A percentile compares a stretch with the other conserved stretches of the same genome.
Conservation (phyloP, 176 grass and related monocot species). For the Elymus sibiricus region DNA sequence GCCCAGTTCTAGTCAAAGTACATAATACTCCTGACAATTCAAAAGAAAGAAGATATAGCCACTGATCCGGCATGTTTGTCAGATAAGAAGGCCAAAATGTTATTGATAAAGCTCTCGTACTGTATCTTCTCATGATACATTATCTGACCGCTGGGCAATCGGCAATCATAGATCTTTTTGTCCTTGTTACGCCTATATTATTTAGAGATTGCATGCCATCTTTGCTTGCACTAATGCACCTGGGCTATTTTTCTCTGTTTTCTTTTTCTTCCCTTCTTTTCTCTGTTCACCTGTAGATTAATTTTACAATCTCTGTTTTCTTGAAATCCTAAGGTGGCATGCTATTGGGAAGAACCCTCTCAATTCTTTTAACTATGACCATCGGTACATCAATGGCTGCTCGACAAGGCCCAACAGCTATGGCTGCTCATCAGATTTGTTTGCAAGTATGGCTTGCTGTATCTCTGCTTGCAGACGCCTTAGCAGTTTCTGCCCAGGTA, state of each 20-base stretch:
- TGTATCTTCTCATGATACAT: not conserved
- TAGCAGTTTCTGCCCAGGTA: slow-evolving; percentile 62
- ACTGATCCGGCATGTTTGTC: slow-evolving; percentile 10
- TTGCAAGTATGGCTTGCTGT: slow-evolving; percentile 97
- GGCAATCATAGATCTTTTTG: not conserved
- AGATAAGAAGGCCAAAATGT: no score
- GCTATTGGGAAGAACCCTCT: slow-evolving; percentile 84
- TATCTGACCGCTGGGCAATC: not conserved
- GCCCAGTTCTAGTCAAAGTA: no score
- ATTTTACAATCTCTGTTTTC: not conserved
- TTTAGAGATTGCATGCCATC: not conserved
- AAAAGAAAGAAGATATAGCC: not conserved
- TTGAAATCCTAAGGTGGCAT: slow-evolving; percentile 60
- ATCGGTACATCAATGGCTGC: slow-evolving; percentile 97
- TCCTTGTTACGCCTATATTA: not conserved
- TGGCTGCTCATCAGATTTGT: slow-evolving; percentile 97
- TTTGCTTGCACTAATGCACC: not conserved
- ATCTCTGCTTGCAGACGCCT: slow-evolving; percentile 64
- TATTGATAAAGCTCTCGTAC: not conserved
- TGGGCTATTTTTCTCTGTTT: not conserved
- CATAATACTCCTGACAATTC: no score
- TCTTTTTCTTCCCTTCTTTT: not conserved
- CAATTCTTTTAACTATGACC: slow-evolving; percentile 82
- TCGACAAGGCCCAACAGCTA: slow-evolving; percentile 82
- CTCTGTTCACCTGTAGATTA: not conserved